These are phyloP conservation scores for Spathaspora arborariae DNA, from an alignment of 805 yeast genomes.

Conservation along the genomic window DNA sequence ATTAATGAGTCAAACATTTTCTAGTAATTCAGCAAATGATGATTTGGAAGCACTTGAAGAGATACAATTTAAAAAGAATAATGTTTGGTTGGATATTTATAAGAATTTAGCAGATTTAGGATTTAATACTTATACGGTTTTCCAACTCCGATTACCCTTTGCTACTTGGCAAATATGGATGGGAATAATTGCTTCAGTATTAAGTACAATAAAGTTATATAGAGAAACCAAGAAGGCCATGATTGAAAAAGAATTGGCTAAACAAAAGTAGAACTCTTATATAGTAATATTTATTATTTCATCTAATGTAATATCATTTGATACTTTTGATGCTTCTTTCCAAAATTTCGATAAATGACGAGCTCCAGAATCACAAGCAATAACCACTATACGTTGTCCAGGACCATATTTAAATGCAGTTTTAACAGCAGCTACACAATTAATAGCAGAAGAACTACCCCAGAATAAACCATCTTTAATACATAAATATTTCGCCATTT, in stretches of 20 bases:
- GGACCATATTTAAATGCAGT: slow-evolving; percentile 43
- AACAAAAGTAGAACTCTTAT: slow-evolving; percentile 1
- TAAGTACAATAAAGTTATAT: slow-evolving; percentile 35
- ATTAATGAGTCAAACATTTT: slow-evolving; percentile 7
- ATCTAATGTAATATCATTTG: slow-evolving; percentile 32
- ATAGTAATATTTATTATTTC: slow-evolving; percentile 16
- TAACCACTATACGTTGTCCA: slow-evolving; percentile 71
- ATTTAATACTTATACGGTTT: slow-evolving; percentile 41
- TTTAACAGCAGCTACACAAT: slow-evolving; percentile 83
- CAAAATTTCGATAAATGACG: slow-evolving; percentile 91
- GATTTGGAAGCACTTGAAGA: slow-evolving; percentile 25
- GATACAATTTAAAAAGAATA: slow-evolving; percentile 33
- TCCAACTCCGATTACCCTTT: slow-evolving; percentile 30
- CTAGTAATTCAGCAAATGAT: slow-evolving; percentile 13
- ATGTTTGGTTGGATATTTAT: slow-evolving; percentile 36
- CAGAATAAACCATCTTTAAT: slow-evolving; percentile 84
- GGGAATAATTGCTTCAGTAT: slow-evolving; percentile 38
- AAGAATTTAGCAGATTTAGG: slow-evolving; percentile 37
- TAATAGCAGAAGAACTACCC: slow-evolving; percentile 92
- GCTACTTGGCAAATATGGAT: slow-evolving; percentile 43
- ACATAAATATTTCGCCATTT: slow-evolving; percentile 83
- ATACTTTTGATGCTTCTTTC: slow-evolving; percentile 56
- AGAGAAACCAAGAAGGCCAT: slow-evolving; percentile 33
- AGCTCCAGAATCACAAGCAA: slow-evolving; percentile 90
- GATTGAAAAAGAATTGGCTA: slow-evolving; percentile 12